Base-by-base conservation (phyloP, 441 rosid species). In the Populus tomentosa region DNA sequence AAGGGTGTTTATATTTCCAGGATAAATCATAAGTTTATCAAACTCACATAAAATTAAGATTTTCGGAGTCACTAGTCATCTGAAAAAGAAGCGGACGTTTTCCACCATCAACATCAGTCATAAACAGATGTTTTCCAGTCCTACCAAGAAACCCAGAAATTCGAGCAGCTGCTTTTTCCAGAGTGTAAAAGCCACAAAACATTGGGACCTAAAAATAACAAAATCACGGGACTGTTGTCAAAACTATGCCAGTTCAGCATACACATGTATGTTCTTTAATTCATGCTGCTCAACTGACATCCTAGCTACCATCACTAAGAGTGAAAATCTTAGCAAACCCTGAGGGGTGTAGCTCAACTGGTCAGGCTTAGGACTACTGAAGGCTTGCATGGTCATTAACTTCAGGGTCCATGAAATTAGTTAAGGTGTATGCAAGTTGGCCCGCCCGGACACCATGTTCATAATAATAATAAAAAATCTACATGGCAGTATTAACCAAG, bases 31-130 rank as follows among this genome's bases (percentile, higher is more conserved):
- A 61, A 78, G 56, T 46, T 40, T n/a, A 63, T 56, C 68, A 75
- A 83, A 87, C 98, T 87, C 83, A 93, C 99, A 91, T 86, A 83
- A 90, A 95, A 78, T 92, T 90, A 80, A 90, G 93, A 84, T 93
- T 86, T 80, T 84, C 89, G 33, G 80, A 65, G 82, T 93, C 96
- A 67, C 66, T 74, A 77, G 78, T 89, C 99, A 95, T 95, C 69
- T 77, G 90, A 62, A 91, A 83, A 81, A 95, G 98, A 82, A 95
- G 92, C 30, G 97, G 97, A 84, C 89, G 86, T 78, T 88, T 87
- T 73, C 87, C 94, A 68, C 82, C 84, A 69, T 77, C 87, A 65
- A 75, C 50, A 76, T 95, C 99, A 38, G 87, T 91, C 72, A 95
- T 79, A 77, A 92, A 92, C 75, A 95, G 86, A 81, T 95, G 99